Base-by-base conservation (phyloP, 345 rosid species). In the Rhizophora apiculata region DNA sequence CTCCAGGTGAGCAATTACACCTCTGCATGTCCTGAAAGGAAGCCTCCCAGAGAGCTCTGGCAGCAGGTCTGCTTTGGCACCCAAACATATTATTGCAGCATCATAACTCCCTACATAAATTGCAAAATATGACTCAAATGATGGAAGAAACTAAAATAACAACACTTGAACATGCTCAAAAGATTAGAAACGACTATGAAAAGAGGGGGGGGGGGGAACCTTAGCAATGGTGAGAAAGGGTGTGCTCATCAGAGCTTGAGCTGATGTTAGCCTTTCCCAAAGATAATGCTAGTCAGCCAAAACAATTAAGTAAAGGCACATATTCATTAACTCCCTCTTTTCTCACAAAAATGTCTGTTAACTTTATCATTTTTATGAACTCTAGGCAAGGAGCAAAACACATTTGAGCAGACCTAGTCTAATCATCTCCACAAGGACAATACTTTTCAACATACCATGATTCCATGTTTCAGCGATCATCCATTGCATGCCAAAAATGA, bases 11-110 rank as follows among this genome's bases (percentile, higher is more conserved):
- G 91, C 83, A 65, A 94, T 80, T 65, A 89, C 89, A 43, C 97
- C 98, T 74, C 98, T 80, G 78, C 96, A 94, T 72, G 88, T 88
- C 82, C 98, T 86, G 71, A 91, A 78, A 60, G 96, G 96, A 75
- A 94, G 93, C 80, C 72, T 94, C 57, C 96, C 97, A 31, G 85
- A 80, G 68, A 94, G 87, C 76, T 87, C 88, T 0, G 88, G 83
- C 65, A 91, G 85, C 80, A 81, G 72, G 71, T 84, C 83, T 62
- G 87, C 85, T 83, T 94, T 84, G 72, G 97, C 91, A 73, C 98
- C 97, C 34, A 91, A 72, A 74, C 97, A 94, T 71, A 91, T 70
- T 71, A 94, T 78, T 68, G 86, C 92, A 20, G 85, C 93, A 81
- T 94, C 91, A 70, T 91, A 91, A 68, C 81, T 84, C 34, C 86